Evolutionary conservation across 1,284 basidiomycete genomes (phyloP), one percentile per base, ranked within the genome.

Genomic region (Ganoderma lucidum): DNA sequence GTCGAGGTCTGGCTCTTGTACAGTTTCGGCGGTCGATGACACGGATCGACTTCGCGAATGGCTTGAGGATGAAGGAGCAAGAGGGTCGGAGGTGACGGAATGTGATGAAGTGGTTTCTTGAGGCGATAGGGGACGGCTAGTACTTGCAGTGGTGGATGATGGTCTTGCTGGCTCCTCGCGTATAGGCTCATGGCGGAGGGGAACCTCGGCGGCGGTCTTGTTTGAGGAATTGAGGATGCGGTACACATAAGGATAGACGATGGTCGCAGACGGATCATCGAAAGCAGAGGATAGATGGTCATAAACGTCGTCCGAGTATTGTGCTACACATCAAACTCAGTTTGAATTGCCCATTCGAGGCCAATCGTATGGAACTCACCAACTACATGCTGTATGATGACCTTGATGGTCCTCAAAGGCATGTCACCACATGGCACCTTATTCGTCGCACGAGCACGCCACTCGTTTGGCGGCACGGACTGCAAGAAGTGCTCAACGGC

Each of bases 371-470:
- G 19, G 45, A 51, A 88, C 95, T 83, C 75, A 96, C 95, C 92
- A 74, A 98, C 94, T 68, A 98, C 89, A 79, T 97, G 96, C 81
- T 99, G 96, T 48, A 98, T 94, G 74, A 99, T 95, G 37, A 97
- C 97, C 84, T 99, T 99, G 81, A 99, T 94, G 1, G 98, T 99
- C 68, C 97, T 88, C 74, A 99, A 82, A 2, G 98, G 98, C 94
- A 99, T 94, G 78, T 99, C 98, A 53, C 96, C 96, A 75, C 98
- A 93, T 2, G 97, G 96, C 0, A 99, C 89, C 71, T 93, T 93
- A 77, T 96, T 96, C 4, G 92, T 92, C 2, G 96, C 94, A 69
- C 98, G 86, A 23, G 93, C 91, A 63, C 97, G 90, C 96, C 97
- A 99, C 81, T 99, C 96, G 68, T 95, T 95, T 0, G 98, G 98